Percentiles rank a stretch among this genome's conserved stretches.
These are phyloP conservation scores for Aspergillus calidoustus DNA, from an alignment of 2,329 filamentous ascomycete species.

Conservation along the genomic window DNA sequence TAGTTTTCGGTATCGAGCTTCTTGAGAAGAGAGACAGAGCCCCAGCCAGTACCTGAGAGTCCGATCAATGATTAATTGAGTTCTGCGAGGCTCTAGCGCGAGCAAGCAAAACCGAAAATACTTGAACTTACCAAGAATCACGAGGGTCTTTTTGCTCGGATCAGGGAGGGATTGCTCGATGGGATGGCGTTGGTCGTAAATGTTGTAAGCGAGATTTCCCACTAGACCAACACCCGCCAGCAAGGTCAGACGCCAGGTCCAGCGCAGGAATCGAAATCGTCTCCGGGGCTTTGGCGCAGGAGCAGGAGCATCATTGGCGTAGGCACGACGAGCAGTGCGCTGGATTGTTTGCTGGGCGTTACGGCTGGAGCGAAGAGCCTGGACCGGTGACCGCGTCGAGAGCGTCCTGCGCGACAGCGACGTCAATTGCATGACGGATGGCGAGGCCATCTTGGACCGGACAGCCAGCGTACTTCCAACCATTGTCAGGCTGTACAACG, in stretches of 20 bases:
- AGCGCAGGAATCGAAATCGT: constrained; percentile 73
- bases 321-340: constrained; percentile 51
- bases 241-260: constrained; percentile 82
- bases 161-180: constrained; percentile 78
- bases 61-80: constrained; percentile 4
- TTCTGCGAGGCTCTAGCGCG: neutral
- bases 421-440: constrained; percentile 39
- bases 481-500: constrained; percentile 34
- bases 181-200: constrained; percentile 83
- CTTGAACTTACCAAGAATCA: constrained; percentile 76
- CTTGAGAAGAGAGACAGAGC: constrained; percentile 93
- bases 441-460: constrained; percentile 37
- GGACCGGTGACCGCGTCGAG: constrained; percentile 30
- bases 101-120: constrained; percentile 3
- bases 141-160: constrained; percentile 92
- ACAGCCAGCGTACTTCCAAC: constrained; percentile 41
- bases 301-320: constrained; percentile 56
- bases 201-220: constrained; percentile 75
- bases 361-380: constrained; percentile 28
- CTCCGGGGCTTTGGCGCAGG: constrained; percentile 52
- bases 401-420: constrained; percentile 44
- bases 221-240: constrained; percentile 71
- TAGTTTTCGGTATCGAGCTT: constrained; percentile 99
- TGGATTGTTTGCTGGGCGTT: constrained; percentile 26
- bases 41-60: constrained; percentile 86